Percentiles rank a stretch among this genome's conserved stretches.
phyloP scores from a whole-genome alignment of 208 protist species.

The Kentomonas sorsogonicus region DNA sequence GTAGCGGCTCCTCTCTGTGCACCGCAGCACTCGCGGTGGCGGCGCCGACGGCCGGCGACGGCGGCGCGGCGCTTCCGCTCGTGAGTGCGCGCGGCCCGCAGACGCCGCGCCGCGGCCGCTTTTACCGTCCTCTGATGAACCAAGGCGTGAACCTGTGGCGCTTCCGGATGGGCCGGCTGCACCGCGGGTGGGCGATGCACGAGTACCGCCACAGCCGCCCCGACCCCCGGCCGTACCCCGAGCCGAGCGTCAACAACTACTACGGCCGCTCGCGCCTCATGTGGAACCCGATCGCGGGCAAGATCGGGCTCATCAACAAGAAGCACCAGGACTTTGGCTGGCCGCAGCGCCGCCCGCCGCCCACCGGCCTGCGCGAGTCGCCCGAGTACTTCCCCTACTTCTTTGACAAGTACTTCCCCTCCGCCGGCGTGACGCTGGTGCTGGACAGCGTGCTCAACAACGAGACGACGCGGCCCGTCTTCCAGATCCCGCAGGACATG shows the following conservation, averaged over 20 bases:
- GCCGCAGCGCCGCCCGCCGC: slow-evolving; percentile 66
- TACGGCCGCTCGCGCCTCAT: slow-evolving; percentile 67
- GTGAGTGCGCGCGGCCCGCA: background rate
- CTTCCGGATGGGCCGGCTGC: slow-evolving; percentile 66
- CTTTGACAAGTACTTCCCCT: slow-evolving; percentile 78
- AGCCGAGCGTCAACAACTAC: slow-evolving; percentile 85
- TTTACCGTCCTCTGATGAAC: slow-evolving; percentile 79
- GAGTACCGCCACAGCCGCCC: slow-evolving; percentile 63
- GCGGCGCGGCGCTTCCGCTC: slow-evolving; percentile 1
- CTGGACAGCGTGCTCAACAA: slow-evolving; percentile 87
- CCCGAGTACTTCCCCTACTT: slow-evolving; percentile 78
- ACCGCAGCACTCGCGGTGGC: background rate
- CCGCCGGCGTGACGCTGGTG: slow-evolving; percentile 67
- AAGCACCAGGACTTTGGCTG: slow-evolving; percentile 80
- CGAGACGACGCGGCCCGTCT: slow-evolving; percentile 71
- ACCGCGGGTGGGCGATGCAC: slow-evolving; percentile 70
- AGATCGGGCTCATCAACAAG: slow-evolving; percentile 72
- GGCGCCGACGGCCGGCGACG: background rate
- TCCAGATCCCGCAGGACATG: slow-evolving; percentile 82
- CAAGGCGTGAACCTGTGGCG: slow-evolving; percentile 83
- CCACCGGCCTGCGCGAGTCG: slow-evolving; percentile 70
- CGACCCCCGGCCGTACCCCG: slow-evolving; percentile 81
- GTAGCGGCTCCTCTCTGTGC: background rate
- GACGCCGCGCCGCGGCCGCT: slow-evolving; percentile 39
- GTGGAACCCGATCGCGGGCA: slow-evolving; percentile 85